Evolutionary conservation across 306 rosid species (phyloP), one percentile per base, ranked within the genome.

Genomic region (Quercus alba): DNA sequence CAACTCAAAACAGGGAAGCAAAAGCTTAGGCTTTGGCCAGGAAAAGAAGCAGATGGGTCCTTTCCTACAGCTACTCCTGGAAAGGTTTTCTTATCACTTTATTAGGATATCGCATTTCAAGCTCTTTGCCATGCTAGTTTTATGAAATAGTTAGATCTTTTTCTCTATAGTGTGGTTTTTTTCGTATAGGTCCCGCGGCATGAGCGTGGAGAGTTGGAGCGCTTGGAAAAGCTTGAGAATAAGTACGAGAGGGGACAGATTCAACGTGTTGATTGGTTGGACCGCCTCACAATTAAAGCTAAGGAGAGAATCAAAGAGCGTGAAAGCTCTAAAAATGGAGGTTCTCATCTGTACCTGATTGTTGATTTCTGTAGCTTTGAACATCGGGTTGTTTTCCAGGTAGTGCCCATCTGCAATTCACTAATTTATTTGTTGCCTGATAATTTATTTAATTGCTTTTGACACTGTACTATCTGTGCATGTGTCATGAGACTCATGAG

Each of bases 1-100:
- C 98, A 95, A 84, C 98, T 95, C 80, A 95, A 93, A 88, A 93
- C 97, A 21, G 98, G 99, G 79, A 95, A 90, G 88, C 99, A 95
- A 75, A 91, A 93, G 89, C 97, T 95, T 70, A 91, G 99, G 79
- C 98, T 95, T 73, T 95, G 97, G 99, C 82, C 81, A 54, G 97
- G 99, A 78, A 93, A 88, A 85, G 97, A 86, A 74, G 98, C 98
- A 25, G 98, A 93, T 83, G 99, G 99, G 75, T 77, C 91, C 66
- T 89, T 80, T 82, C 97, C 93, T 75, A 90, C 98, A 1, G 79
- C 84, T 72, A 91, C 98, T 78, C 99, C 97, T 80, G 99, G 99
- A 87, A 93, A 95, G 99, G 98, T 94, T 76, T 56, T n/a, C 59
- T 69, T 81, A 25, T 49, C 61, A 66, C 51, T 9, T 61, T 78